These are phyloP conservation scores for Sporothrix pallida DNA, from an alignment of 2,329 filamentous ascomycete species.

Conservation along the genomic window DNA sequence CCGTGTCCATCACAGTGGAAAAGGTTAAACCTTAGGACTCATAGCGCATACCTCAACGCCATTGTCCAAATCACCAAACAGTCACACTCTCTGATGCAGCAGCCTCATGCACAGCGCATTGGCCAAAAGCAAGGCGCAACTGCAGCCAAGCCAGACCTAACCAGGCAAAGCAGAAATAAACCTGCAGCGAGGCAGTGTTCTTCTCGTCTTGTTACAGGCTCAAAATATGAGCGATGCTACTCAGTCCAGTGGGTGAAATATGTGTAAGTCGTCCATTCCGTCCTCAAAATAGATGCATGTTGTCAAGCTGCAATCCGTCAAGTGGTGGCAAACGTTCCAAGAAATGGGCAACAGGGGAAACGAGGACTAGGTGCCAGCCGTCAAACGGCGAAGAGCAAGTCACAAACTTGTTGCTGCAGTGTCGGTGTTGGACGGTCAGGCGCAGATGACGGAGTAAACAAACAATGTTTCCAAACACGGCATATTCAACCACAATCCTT, in stretches of 20 bases:
- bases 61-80: not conserved
- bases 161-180: slow-evolving; percentile 7
- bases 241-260: too few species aligned
- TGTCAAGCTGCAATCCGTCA: not conserved
- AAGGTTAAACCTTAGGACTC: not conserved
- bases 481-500: not conserved
- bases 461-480: not conserved
- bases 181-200: slow-evolving; percentile 28
- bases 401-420: not conserved
- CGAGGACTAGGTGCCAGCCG: too few species aligned
- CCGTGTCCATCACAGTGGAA: slow-evolving; percentile 1
- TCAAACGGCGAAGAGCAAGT: too few species aligned
- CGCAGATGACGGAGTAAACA: not conserved
- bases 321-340: slow-evolving; percentile 14
- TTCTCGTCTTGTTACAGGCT: slow-evolving; percentile 10
- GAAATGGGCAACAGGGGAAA: not conserved
- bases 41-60: not conserved
- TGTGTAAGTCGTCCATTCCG: not conserved
- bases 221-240: not conserved
- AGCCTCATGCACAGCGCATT: slow-evolving; percentile 8
- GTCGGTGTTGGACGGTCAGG: not conserved
- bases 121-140: not conserved
- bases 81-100: not conserved
- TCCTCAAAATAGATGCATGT: not conserved
- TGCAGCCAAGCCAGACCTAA: slow-evolving; percentile 15